Base-by-base conservation (phyloP, 2,329 filamentous ascomycete species). In the Neoascochyta sp. region DNA sequence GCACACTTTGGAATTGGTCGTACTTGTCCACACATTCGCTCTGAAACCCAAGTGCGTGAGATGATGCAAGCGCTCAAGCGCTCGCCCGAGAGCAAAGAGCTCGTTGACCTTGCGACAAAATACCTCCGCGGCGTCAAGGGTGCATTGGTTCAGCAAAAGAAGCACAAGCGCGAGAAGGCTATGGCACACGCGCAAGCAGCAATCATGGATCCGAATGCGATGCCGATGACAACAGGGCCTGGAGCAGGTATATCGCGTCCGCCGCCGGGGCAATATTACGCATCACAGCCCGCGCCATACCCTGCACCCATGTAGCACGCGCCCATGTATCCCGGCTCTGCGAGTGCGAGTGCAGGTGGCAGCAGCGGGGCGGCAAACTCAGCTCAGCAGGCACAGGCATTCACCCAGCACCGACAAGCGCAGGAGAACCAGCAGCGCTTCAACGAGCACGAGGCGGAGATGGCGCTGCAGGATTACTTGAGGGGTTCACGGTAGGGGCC, bases 11-110 rank as follows among this genome's bases (percentile, higher is more conserved):
- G 78, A 3, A 53, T 67, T 30, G 59, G 62, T 2, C 68, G 74
- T 17, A 71, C 69, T 7, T 86, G 81, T 49, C 75, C 79, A 9
- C 75, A 80, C 50, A 68, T 86, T 29, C 67, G 66, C 31, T 77
- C 76, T 3, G 75, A 83, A 39, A 73, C 71, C 3, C 74, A 85
- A 49, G 68, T 87, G 10, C 69, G 73, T 31, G 64, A 73, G 12
- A 82, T 86, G 70, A 63, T 87, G 10, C 71, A 77, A 32, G 72
- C 75, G 0, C 57, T 87, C 13, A 77, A 77, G 46, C 60, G 67
- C 30, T 79, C 73, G 32, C 70, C 67, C 0, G 80, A 83, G 50
- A 64, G 70, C 8, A 63, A 63, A 15, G 65, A 73, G 12, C 54
- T 78, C 6, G 64, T 81, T 8, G 67, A 71, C 8, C 52, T 67